Conservation (phyloP, 495 filamentous ascomycete genomes). For the Bathelium albidoporum region DNA sequence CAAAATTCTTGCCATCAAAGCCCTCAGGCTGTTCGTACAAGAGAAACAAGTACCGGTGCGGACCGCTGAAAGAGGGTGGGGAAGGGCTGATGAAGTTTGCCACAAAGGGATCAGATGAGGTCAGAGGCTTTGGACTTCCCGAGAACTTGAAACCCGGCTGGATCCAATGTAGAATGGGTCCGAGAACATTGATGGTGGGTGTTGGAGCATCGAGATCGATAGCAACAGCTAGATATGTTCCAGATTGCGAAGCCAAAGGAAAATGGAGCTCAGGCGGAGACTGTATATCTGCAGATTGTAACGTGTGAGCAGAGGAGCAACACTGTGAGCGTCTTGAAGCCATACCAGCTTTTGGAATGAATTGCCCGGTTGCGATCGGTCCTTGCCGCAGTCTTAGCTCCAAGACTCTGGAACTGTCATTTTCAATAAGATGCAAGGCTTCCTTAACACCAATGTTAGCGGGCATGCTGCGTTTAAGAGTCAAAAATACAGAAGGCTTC, state of each 20-base stretch:
- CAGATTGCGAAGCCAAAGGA: background rate
- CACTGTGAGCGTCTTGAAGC: background rate
- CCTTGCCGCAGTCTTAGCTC: background rate
- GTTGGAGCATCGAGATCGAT: constrained; percentile 11
- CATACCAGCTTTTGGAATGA: constrained; percentile 9
- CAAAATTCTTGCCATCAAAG: constrained; percentile 36
- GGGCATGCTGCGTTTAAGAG: background rate
- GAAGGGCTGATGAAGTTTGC: constrained; percentile 42
- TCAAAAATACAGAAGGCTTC: background rate
- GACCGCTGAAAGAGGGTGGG: constrained; percentile 40
- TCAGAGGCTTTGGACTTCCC: constrained; percentile 11
- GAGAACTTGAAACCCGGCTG: constrained; percentile 35
- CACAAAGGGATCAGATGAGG: constrained; percentile 26
- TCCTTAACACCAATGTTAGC: background rate
- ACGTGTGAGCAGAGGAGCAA: background rate
- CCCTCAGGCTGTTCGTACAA: constrained; percentile 46
- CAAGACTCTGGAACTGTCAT: background rate
- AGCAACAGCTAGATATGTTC: constrained; percentile 2
- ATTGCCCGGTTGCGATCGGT: constrained; percentile 5
- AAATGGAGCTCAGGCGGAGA: constrained; percentile 1
- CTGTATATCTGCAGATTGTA: constrained; percentile 5
- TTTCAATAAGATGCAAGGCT: background rate
- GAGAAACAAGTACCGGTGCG: constrained; percentile 49
- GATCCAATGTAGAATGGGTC: constrained; percentile 42
- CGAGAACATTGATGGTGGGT: constrained; percentile 6